Base-by-base conservation (phyloP, 805 yeast genomes). In the Metschnikowia lachancei region DNA sequence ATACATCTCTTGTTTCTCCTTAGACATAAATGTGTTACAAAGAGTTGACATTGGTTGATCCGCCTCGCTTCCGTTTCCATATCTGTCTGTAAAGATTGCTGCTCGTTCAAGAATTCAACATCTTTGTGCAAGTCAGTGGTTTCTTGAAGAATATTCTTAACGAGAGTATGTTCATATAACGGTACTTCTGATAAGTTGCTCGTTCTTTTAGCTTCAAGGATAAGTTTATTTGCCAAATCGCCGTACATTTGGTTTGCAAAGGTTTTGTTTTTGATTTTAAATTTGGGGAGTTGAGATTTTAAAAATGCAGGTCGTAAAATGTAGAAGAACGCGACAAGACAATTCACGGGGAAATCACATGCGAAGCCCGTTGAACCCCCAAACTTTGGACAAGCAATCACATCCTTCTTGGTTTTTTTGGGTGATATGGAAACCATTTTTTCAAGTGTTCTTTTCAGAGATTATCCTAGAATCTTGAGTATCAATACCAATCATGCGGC, bases 1-100 rank as follows among this genome's bases (percentile, higher is more conserved):
- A 94, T 61, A 63, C 97, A 89, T 42, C 99, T 70, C 63, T 94
- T 95, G 69, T 95, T 91, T 41, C 98, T 69, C 50, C 94, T 76
- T 82, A 90, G 82, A 36, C 89, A 81, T 22, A 91, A 65, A 52
- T 82, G 84, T 6, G 86, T 80, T 6, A 87, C 86, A 60, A 85
- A 82, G 14, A 78, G 66, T 54, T 82, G 88, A 49, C 87, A 80
- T 57, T 82, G 80, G 43, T 78, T 75, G 33, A 78, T 71, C 50
- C 78, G 71, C 57, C 67, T 69, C 49, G 68, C 69, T 29, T 66
- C 74, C 33, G 61, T 64, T 56, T 63, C 46, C 18, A 52, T 56
- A 6, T 58, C 57, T 6, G 53, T 56, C 16, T 57, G 49, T 19
- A 55, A 38, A 31, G 60, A 54, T 46, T 63, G 61, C 42, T 64